Base-by-base conservation (phyloP, 441 rosid species). In the Viola pubescens region DNA sequence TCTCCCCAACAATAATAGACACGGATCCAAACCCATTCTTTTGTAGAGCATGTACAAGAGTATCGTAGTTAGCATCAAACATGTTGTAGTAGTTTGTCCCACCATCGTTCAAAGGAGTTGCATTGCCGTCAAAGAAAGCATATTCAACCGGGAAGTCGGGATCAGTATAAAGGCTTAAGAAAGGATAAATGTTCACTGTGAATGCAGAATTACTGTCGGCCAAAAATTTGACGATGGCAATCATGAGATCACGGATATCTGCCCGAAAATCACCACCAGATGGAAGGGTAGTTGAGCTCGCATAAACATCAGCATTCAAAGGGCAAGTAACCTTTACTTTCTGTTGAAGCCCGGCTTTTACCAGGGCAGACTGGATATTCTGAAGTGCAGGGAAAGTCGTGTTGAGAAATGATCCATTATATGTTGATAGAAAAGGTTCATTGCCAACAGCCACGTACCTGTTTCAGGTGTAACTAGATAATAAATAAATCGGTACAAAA, bases 391-490 rank as follows among this genome's bases (percentile, higher is more conserved):
- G 98, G 70, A 70, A 84, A 39, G 96, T 88, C 6, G 89, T 76
- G 0, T 43, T 37, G 46, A 91, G 81, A 62, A 77, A 87, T 74
- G 75, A 88, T 59, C 94, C 96, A 41, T 91, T 91, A 70, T 91
- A 91, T 48, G 96, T 91, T 48, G 70, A 16, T 75, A 91, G 65
- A 76, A 91, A 91, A 67, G 98, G 98, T 62, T 91, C 98, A 43
- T 91, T 91, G 4, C 98, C 98, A 10, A 85, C 96, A 40, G 97
- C 97, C 16, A 91, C 96, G 58, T 88, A 91, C 76, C 97, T 91
- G 86, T 58, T 39, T 38, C 64, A 44, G 51, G 34, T 54, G 37
- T 13, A 38, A 41, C 5, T 56, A 19, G 19, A 12, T n/a, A 52
- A 10, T 19, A 38, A 39, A 52, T 6, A 4, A 41, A 52, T 45